Conservation (phyloP, 495 filamentous ascomycete species). For the Penicillium subrubescens region DNA sequence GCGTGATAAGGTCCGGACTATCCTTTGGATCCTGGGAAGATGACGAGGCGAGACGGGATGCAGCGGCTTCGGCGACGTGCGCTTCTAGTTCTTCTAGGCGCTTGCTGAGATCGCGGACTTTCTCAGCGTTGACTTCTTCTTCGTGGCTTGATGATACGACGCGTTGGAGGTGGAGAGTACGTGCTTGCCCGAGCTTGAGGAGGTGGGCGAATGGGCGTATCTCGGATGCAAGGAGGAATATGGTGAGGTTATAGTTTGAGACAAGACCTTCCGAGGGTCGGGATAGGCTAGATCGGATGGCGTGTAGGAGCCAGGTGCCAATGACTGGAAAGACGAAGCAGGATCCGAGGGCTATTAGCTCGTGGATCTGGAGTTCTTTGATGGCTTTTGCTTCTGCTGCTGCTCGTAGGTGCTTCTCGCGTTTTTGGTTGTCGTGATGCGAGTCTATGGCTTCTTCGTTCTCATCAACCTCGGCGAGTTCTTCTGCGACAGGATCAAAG, state of each 20-base stretch:
- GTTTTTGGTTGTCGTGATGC: not conserved
- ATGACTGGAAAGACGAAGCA: conserved; percentile 81
- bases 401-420: conserved; percentile 5
- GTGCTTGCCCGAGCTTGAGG: conserved; percentile 73
- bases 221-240: conserved; percentile 89
- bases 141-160: conserved; percentile 58
- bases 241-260: conserved; percentile 90
- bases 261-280: conserved; percentile 83
- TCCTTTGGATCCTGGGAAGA: conserved; percentile 20
- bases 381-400: conserved; percentile 39
- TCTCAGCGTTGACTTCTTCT: conserved; percentile 41
- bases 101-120: conserved; percentile 57
- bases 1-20: conserved; percentile 38
- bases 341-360: conserved; percentile 68
- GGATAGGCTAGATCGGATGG: conserved; percentile 72
- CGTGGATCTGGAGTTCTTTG: conserved; percentile 71
- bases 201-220: conserved; percentile 78
- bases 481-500: conserved; percentile 46
- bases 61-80: conserved; percentile 48
- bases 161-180: conserved; percentile 82
- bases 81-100: conserved; percentile 75
- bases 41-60: conserved; percentile 24
- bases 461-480: conserved; percentile 27
- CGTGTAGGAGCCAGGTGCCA: conserved; percentile 78
- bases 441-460: conserved; percentile 15